Conservation (phyloP, 1,284 basidiomycete genomes). For the Tilletia caries region DNA sequence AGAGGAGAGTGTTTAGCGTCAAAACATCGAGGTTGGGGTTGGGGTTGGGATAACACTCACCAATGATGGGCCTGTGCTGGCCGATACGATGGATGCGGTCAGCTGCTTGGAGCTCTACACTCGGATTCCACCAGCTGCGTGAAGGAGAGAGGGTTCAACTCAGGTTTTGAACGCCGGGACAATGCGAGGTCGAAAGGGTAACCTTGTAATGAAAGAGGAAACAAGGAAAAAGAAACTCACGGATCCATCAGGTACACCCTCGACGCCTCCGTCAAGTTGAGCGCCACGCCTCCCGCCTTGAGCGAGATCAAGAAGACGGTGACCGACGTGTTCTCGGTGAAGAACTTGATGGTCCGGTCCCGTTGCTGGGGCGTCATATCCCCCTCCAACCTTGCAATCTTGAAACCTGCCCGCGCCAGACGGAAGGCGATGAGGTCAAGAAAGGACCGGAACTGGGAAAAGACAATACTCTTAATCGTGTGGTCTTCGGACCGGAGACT, state of each 20-base stretch:
- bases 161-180: too few relatives aligned
- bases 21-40: neutral
- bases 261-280: slow-evolving; percentile 52
- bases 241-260: slow-evolving; percentile 53
- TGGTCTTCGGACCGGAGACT: slow-evolving; percentile 78
- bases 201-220: too few relatives aligned
- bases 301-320: slow-evolving; percentile 91
- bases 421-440: slow-evolving; percentile 83
- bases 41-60: neutral
- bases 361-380: slow-evolving; percentile 95
- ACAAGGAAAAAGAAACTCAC: too few relatives aligned
- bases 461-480: slow-evolving; percentile 94
- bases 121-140: slow-evolving; percentile 50
- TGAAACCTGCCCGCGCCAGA: slow-evolving; percentile 76
- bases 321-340: slow-evolving; percentile 89
- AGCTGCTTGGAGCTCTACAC: slow-evolving; percentile 69
- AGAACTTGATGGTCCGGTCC: slow-evolving; percentile 89
- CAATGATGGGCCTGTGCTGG: slow-evolving; percentile 70
- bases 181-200: too few relatives aligned
- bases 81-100: slow-evolving; percentile 82
- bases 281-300: slow-evolving; percentile 91
- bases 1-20: neutral
- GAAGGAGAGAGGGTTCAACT: too few relatives aligned
- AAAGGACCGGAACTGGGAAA: slow-evolving; percentile 82
- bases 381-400: slow-evolving; percentile 91